A percentile compares a stretch with the other conserved stretches of the same genome.
Conservation (phyloP, 2,329 filamentous ascomycete species). For the Nannizzia gypsea region DNA sequence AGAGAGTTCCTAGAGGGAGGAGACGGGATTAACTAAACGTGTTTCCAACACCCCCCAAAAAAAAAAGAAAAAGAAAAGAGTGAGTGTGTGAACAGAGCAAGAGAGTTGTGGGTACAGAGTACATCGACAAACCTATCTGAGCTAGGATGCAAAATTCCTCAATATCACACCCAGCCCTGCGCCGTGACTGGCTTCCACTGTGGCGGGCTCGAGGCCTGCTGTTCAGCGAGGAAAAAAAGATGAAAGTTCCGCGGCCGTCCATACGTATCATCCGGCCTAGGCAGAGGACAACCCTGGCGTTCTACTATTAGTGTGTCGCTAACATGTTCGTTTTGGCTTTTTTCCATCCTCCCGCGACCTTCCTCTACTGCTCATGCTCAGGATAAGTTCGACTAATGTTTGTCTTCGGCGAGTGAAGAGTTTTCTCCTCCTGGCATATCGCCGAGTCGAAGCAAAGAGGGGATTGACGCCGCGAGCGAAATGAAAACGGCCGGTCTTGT, state of each 20-base stretch:
- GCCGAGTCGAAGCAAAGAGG: not conserved
- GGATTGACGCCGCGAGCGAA: not conserved
- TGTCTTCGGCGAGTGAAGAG: not conserved
- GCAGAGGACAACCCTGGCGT: not conserved
- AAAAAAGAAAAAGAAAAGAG: not conserved
- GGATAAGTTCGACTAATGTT: not conserved
- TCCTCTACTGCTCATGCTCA: not conserved
- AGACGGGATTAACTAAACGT: not conserved
- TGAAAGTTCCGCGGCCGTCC: not conserved
- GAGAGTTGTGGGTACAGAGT: not conserved
- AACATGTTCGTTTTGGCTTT: not conserved
- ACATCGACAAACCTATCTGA: not conserved
- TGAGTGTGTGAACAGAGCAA: not conserved
- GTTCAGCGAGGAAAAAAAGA: not conserved
- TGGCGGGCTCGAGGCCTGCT: constrained; percentile 7
- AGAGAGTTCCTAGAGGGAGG: not conserved
- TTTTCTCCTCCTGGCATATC: not conserved
- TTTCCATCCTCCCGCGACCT: not conserved
- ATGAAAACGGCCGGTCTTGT: not conserved
- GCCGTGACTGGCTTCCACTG: constrained; percentile 12
- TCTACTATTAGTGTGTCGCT: not conserved
- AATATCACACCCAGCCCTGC: constrained; percentile 1
- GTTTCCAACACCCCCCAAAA: not conserved
- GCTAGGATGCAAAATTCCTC: constrained; percentile 3
- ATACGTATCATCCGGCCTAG: not conserved